Percentiles rank a stretch among this genome's conserved stretches.
These are phyloP conservation scores for Lasiodiplodia theobromae DNA, from an alignment of 2,329 filamentous ascomycete species.

Conservation along the genomic window DNA sequence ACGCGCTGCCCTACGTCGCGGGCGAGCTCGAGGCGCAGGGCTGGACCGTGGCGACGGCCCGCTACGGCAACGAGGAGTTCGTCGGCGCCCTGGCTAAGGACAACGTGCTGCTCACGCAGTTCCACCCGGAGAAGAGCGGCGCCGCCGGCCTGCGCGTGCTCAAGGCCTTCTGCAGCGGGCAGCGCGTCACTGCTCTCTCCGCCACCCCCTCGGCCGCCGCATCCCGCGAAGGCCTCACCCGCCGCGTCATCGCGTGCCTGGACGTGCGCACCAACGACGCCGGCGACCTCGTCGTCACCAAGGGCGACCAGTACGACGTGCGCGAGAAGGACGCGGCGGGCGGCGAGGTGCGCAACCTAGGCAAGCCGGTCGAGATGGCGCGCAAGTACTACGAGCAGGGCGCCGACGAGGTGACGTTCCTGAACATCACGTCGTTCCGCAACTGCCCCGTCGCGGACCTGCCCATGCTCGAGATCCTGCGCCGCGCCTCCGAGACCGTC, in stretches of 20 bases:
- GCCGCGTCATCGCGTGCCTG: constrained; percentile 92
- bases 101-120: constrained; percentile 91
- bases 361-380: constrained; percentile 92
- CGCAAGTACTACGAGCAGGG: constrained; percentile 94
- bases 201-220: constrained; percentile 41
- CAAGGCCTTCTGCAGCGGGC: constrained; percentile 83
- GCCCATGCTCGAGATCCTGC: constrained; percentile 94
- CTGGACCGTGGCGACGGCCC: constrained; percentile 90
- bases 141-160: constrained; percentile 84
- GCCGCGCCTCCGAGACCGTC: constrained; percentile 84
- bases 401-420: constrained; percentile 94
- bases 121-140: constrained; percentile 97
- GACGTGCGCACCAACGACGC: constrained; percentile 94
- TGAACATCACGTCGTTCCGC: constrained; percentile 98
- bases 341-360: constrained; percentile 82
- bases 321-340: constrained; percentile 76
- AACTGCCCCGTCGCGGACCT: constrained; percentile 91
- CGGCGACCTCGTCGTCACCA: constrained; percentile 95
- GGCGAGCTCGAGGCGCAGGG: constrained; percentile 80
- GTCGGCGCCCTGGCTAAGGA: constrained; percentile 86
- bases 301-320: constrained; percentile 98
- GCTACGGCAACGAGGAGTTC: constrained; percentile 88
- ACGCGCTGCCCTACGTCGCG: constrained; percentile 77
- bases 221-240: constrained; percentile 76
- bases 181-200: constrained; percentile 63